Evolutionary conservation across 768 basidiomycete genomes (phyloP).

Genomic region (Kwoniella shandongensis): DNA sequence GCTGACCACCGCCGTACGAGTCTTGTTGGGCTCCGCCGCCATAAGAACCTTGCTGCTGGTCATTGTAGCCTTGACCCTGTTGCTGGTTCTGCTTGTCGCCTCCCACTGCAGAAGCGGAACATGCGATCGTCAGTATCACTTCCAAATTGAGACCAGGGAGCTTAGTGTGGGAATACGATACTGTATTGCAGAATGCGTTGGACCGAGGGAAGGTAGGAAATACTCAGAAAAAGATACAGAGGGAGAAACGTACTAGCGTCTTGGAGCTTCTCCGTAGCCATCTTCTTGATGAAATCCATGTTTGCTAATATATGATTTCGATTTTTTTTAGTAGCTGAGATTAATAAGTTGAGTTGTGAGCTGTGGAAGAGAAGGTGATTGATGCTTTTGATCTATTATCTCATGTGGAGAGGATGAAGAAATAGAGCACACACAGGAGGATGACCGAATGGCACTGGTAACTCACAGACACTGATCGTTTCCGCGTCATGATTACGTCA

Average conservation of each 20-base stretch:
- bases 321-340: slow-evolving; percentile 2
- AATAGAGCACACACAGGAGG: too few relatives aligned
- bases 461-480: not conserved
- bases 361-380: too few relatives aligned
- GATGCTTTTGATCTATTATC: too few relatives aligned
- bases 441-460: too few relatives aligned
- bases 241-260: slow-evolving; percentile 58
- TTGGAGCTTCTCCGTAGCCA: slow-evolving; percentile 68
- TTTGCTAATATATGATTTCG: slow-evolving; percentile 12
- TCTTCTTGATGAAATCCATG: slow-evolving; percentile 65
- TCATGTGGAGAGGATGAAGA: too few relatives aligned
- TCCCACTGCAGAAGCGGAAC: slow-evolving; percentile 11
- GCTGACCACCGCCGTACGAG: slow-evolving; percentile 11
- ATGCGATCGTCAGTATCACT: too few relatives aligned
- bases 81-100: slow-evolving; percentile 34
- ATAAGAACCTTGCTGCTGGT: slow-evolving; percentile 25
- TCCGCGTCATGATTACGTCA: not conserved
- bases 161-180: too few relatives aligned
- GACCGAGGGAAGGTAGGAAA: too few relatives aligned
- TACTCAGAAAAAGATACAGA: not conserved
- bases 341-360: not conserved
- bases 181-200: too few relatives aligned
- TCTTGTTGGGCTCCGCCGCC: slow-evolving; percentile 13
- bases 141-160: too few relatives aligned
- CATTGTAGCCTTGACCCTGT: slow-evolving; percentile 1